A percentile compares a stretch with the other conserved stretches of the same genome.
Evolutionary conservation across 139 green algal species (phyloP).

Genomic region (Astrephomene gubernaculifera): DNA sequence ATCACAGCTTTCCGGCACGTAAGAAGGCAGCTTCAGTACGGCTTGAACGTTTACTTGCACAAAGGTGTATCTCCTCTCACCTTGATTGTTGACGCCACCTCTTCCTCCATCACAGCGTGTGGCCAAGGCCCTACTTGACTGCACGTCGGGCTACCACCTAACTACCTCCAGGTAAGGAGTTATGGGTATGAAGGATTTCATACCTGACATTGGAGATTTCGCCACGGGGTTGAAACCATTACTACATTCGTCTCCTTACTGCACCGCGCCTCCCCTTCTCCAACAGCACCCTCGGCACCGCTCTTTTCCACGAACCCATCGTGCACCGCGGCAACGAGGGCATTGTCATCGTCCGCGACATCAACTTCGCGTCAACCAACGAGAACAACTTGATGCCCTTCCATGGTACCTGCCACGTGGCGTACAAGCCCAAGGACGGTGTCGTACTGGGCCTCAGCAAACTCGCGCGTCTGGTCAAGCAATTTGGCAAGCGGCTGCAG

Average conservation of each 20-base stretch:
- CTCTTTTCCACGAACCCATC: conserved; percentile 85
- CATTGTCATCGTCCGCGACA: conserved; percentile 91
- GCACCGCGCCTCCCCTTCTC: too few relatives aligned
- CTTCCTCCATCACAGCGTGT: conserved; percentile 77
- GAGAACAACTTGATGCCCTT: conserved; percentile 90
- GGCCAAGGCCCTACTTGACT: conserved; percentile 90
- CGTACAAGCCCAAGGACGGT: conserved; percentile 85
- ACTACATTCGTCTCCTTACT: too few relatives aligned
- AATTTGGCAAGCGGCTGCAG: conserved; percentile 82
- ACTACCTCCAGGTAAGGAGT: conserved; percentile 62
- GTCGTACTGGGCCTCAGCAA: conserved; percentile 90
- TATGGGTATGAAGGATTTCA: too few relatives aligned
- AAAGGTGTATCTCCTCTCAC: neutral
- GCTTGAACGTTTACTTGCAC: neutral
- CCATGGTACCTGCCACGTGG: conserved; percentile 90
- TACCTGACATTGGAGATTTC: too few relatives aligned
- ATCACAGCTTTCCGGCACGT: too few relatives aligned
- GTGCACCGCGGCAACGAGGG: conserved; percentile 62
- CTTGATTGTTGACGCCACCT: neutral
- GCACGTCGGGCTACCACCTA: conserved; percentile 72
- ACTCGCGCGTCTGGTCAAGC: conserved; percentile 84
- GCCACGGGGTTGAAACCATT: too few relatives aligned
- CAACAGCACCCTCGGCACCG: conserved; percentile 80
- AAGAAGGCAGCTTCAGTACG: too few relatives aligned
- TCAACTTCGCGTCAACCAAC: conserved; percentile 91